Percentiles rank a stretch among this genome's conserved stretches.
These are phyloP conservation scores for Diaporthe velutina DNA, from an alignment of 2,329 filamentous ascomycete species.

Conservation along the genomic window DNA sequence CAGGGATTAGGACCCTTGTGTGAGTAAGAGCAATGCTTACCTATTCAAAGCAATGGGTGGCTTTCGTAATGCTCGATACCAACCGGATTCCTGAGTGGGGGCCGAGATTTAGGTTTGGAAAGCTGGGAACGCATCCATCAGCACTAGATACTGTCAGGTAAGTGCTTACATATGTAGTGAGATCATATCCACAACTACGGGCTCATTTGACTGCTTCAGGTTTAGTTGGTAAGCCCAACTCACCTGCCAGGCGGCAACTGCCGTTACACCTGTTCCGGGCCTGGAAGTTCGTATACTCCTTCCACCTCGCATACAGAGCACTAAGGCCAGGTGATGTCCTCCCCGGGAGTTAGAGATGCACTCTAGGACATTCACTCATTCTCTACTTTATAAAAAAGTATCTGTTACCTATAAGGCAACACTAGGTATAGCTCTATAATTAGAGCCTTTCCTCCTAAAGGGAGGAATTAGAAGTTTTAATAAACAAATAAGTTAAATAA, in stretches of 20 bases:
- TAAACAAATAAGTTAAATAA: no score
- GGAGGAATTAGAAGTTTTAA: no score
- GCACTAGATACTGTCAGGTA: conserved; percentile 6
- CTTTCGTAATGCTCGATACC: neutral
- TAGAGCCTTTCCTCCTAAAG: no score
- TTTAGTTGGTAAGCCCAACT: neutral
- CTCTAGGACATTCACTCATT: no score
- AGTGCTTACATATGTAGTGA: neutral
- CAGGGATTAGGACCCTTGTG: no score
- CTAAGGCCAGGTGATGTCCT: neutral
- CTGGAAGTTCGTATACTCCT: neutral
- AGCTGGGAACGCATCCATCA: neutral
- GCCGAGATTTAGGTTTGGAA: neutral
- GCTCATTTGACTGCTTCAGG: neutral
- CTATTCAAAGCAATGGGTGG: no score
- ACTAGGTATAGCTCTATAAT: no score
- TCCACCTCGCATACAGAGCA: neutral
- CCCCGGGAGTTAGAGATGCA: no score
- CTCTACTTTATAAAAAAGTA: no score
- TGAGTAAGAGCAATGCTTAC: no score
- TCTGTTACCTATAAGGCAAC: no score
- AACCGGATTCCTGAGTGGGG: neutral
- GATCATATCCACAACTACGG: neutral
- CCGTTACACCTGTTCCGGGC: neutral
- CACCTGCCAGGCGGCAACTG: neutral